These are phyloP conservation scores for Amphicarpaea edgeworthii DNA, from an alignment of 306 rosid genomes.

Conservation along the genomic window DNA sequence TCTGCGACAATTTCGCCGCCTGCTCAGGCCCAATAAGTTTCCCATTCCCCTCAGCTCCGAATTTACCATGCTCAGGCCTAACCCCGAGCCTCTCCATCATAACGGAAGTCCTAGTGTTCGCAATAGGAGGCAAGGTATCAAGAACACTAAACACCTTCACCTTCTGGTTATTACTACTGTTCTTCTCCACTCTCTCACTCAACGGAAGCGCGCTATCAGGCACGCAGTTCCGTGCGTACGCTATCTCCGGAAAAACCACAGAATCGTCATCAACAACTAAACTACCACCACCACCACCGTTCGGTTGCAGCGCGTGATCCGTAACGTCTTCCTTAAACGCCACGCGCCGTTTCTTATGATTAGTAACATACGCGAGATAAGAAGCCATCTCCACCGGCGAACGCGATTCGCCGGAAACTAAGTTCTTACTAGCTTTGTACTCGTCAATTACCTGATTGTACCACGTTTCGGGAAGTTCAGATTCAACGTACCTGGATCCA, in stretches of 20 bases:
- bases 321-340: slow-evolving; percentile 65
- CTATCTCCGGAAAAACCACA: slow-evolving; percentile 73
- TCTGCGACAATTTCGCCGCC: slow-evolving; percentile 67
- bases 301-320: slow-evolving; percentile 53
- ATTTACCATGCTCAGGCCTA: slow-evolving; percentile 70
- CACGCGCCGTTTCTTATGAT: slow-evolving; percentile 70
- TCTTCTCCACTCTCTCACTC: slow-evolving; percentile 52
- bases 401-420: slow-evolving; percentile 68
- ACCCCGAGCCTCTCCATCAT: slow-evolving; percentile 85
- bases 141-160: slow-evolving; percentile 69
- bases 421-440: slow-evolving; percentile 60
- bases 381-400: slow-evolving; percentile 78
- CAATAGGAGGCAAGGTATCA: slow-evolving; percentile 72
- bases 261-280: slow-evolving; percentile 51
- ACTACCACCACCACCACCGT: slow-evolving; percentile 58
- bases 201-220: slow-evolving; percentile 87
- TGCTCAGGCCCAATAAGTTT: slow-evolving; percentile 71
- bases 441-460: slow-evolving; percentile 77
- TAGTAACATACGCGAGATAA: slow-evolving; percentile 54
- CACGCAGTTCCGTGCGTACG: slow-evolving; percentile 73
- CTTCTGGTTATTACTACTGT: slow-evolving; percentile 46
- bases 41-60: slow-evolving; percentile 63
- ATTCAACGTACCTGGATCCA: slow-evolving; percentile 72
- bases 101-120: slow-evolving; percentile 63
- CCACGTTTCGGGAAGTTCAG: slow-evolving; percentile 85